phyloP scores from a whole-genome alignment of 805 yeast genomes.

The Monosporozyma yasuniensis region DNA sequence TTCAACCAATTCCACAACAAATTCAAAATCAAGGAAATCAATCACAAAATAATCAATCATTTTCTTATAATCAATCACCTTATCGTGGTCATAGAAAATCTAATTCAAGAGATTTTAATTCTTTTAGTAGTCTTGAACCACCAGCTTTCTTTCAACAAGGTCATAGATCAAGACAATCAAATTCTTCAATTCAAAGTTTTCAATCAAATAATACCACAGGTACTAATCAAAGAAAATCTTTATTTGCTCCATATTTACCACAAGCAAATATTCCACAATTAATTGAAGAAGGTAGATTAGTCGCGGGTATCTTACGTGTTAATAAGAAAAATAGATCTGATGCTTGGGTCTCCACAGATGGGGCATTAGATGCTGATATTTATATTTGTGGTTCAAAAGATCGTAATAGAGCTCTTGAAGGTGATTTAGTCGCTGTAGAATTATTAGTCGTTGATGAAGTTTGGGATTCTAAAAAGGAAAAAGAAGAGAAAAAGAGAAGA shows the following conservation, averaged over 20 bases:
- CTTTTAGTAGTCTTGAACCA: slow-evolving; percentile 27
- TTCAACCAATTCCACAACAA: neutral
- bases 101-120: slow-evolving; percentile 21
- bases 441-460: slow-evolving; percentile 92
- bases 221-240: slow-evolving; percentile 54
- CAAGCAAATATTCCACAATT: slow-evolving; percentile 87
- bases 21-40: neutral
- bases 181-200: slow-evolving; percentile 50
- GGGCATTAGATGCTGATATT: slow-evolving; percentile 89
- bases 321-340: slow-evolving; percentile 95
- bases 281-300: slow-evolving; percentile 81
- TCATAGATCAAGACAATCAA: slow-evolving; percentile 67
- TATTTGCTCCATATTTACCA: slow-evolving; percentile 93
- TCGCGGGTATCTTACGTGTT: slow-evolving; percentile 86
- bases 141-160: slow-evolving; percentile 52
- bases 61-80: slow-evolving; percentile 20
- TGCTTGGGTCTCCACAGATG: slow-evolving; percentile 97
- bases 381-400: slow-evolving; percentile 98
- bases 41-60: neutral
- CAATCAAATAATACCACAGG: slow-evolving; percentile 18
- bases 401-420: slow-evolving; percentile 94
- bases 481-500: slow-evolving; percentile 93
- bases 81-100: slow-evolving; percentile 24
- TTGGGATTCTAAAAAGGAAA: slow-evolving; percentile 93
- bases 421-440: slow-evolving; percentile 94